Evolutionary conservation across 2,329 filamentous ascomycete species (phyloP).

Genomic region (Cladobotryum protrusum): DNA sequence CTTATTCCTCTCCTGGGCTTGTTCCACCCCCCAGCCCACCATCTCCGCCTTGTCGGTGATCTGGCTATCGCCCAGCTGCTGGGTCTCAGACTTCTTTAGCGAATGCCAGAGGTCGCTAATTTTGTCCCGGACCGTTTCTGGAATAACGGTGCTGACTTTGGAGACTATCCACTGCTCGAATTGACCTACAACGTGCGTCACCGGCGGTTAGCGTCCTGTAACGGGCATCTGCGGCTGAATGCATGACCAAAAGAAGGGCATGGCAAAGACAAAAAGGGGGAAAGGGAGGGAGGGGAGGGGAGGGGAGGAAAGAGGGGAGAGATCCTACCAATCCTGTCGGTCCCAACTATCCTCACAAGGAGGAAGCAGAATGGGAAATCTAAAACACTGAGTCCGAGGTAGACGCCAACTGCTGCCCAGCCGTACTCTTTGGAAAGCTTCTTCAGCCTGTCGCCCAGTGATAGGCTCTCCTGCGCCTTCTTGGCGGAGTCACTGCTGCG

Average conservation of each 20-base stretch:
- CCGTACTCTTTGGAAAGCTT: conserved; percentile 89
- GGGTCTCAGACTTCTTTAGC: conserved; percentile 39
- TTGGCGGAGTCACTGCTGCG: conserved; percentile 19
- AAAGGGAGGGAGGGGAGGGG: background rate
- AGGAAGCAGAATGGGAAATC: conserved; percentile 96
- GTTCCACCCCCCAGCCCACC: conserved; percentile 55
- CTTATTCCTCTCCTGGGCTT: conserved; percentile 55
- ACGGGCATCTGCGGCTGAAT: background rate
- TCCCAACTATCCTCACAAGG: conserved; percentile 74
- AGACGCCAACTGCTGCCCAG: conserved; percentile 89
- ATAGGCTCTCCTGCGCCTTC: conserved; percentile 28
- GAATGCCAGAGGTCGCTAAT: conserved; percentile 45
- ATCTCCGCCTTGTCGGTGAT: conserved; percentile 43
- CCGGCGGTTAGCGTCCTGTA: conserved; percentile 2
- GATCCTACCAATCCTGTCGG: conserved; percentile 70
- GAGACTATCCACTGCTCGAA: conserved; percentile 63
- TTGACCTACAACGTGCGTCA: conserved; percentile 36
- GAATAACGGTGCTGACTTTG: conserved; percentile 51
- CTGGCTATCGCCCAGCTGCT: conserved; percentile 37
- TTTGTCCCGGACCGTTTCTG: conserved; percentile 49
- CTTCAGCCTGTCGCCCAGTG: conserved; percentile 66
- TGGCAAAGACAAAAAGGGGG: background rate
- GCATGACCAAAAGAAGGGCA: background rate
- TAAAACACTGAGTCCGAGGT: conserved; percentile 71
- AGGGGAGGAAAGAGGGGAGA: background rate